Base-by-base conservation (phyloP, 1,284 basidiomycete species). In the Fomitopsis betulina region DNA sequence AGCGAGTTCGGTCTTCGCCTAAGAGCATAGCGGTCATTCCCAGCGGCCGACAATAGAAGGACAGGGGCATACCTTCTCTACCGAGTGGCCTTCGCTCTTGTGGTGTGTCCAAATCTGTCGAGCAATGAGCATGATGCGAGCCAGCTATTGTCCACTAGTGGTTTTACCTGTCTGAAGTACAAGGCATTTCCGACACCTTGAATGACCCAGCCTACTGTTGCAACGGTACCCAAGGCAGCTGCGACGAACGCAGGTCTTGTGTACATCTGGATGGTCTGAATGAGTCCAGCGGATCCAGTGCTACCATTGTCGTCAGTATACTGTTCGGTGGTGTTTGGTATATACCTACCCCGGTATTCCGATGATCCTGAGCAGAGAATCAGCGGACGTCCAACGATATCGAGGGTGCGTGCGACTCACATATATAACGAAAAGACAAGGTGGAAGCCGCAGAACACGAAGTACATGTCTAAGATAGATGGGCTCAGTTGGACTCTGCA, bases 391-490 rank as follows among this genome's bases (percentile, higher is more conserved):
- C 32, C 12, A 39, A 3, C 51, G 59, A 32, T 57, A 65, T 38
- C 58, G 47, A 59, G 52, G 56, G 47, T 55, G 38, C 59, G 47
- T 55, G 38, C 59, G 15, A 68, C 86, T 76, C 70, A 90, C 90
- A 93, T 91, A 76, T 93, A 96, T 68, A 94, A 71, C 61, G 91
- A 91, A 78, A 91, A 98, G 39, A 93, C 77, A 58, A 98, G 79
- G 75, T 99, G 95, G 80, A 91, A 97, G 35, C 93, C 96, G 58
- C 87, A 83, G 75, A 98, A 98, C 75, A 97, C 85, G 79, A 96
- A 96, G 80, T 93, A 98, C 63, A 95, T 76, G 78, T 97, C 95
- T 95, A 70, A 42, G 61, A 5, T 42, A 35, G 39, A 53, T n/a
- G n/a, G n/a, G n/a, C 43, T 23, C 42, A 15, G 25, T 17, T 25